Evolutionary conservation across 441 rosid species (phyloP).

Genomic region (Erodium moschatum): DNA sequence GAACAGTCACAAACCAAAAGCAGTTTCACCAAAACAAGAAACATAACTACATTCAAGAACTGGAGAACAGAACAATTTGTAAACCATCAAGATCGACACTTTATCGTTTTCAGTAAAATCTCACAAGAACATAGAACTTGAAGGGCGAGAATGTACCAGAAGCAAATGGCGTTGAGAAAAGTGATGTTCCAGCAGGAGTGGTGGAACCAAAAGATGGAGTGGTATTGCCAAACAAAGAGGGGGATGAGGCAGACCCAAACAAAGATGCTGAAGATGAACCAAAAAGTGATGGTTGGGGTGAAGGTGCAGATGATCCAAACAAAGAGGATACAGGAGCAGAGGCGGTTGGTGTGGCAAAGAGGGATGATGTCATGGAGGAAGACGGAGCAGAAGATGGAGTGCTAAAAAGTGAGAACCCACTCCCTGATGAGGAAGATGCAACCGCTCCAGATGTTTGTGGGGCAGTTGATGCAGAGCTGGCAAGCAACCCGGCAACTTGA

Average conservation of each 20-base stretch:
- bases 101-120: not conserved
- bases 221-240: conserved; percentile 40
- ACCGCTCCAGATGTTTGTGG: too few relatives aligned
- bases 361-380: conserved; percentile 33
- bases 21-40: not conserved
- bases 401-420: conserved; percentile 53
- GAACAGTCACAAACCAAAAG: not conserved
- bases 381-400: conserved; percentile 60
- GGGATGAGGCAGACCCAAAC: too few relatives aligned
- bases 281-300: too few relatives aligned
- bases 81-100: not conserved
- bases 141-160: conserved; percentile 34
- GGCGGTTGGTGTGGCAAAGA: conserved; percentile 27
- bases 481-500: conserved; percentile 37
- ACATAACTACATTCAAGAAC: not conserved
- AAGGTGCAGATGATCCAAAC: too few relatives aligned
- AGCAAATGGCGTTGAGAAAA: conserved; percentile 49
- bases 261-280: too few relatives aligned
- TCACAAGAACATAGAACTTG: conserved; percentile 6
- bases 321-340: too few relatives aligned
- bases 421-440: conserved; percentile 51
- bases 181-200: conserved; percentile 47
- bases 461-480: conserved; percentile 28
- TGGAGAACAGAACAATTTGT: not conserved
- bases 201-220: conserved; percentile 46